Percentiles rank a stretch among this genome's conserved stretches.
These are phyloP conservation scores for Claviceps sp. DNA, from an alignment of 2,329 filamentous ascomycete species.

Conservation along the genomic window DNA sequence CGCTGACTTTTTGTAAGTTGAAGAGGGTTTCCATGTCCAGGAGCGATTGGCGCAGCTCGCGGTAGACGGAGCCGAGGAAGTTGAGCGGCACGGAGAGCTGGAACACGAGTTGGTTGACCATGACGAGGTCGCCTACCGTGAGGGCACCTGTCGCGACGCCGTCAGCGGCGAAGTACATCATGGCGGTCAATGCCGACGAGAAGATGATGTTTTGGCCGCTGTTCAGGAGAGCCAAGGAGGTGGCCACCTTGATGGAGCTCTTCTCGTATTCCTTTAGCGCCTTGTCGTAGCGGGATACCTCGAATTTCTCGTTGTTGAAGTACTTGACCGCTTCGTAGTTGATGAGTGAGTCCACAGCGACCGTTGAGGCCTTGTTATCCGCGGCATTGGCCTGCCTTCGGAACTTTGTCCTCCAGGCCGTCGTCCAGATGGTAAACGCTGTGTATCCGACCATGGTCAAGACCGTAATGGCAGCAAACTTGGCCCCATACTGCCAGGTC, in stretches of 20 bases:
- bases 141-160: conserved; percentile 71
- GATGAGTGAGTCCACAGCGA: conserved; percentile 91
- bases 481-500: conserved; percentile 85
- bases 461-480: conserved; percentile 84
- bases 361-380: conserved; percentile 88
- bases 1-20: conserved; percentile 92
- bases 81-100: conserved; percentile 94
- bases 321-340: conserved; percentile 99
- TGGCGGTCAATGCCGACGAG: conserved; percentile 78
- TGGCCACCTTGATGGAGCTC: conserved; percentile 93
- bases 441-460: conserved; percentile 88
- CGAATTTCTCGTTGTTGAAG: conserved; percentile 97
- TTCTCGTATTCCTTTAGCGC: conserved; percentile 78
- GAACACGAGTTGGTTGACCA: conserved; percentile 98
- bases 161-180: conserved; percentile 95
- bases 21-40: conserved; percentile 98
- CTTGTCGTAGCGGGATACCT: conserved; percentile 79
- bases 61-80: conserved; percentile 95
- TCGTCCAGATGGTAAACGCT: conserved; percentile 94
- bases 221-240: conserved; percentile 84
- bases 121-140: conserved; percentile 90
- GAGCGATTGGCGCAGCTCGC: conserved; percentile 84
- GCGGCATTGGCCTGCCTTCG: conserved; percentile 89
- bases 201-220: conserved; percentile 96
- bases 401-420: conserved; percentile 94